Base-by-base conservation (phyloP, 2,329 filamentous ascomycete genomes). In the Monilinia fructigena region DNA sequence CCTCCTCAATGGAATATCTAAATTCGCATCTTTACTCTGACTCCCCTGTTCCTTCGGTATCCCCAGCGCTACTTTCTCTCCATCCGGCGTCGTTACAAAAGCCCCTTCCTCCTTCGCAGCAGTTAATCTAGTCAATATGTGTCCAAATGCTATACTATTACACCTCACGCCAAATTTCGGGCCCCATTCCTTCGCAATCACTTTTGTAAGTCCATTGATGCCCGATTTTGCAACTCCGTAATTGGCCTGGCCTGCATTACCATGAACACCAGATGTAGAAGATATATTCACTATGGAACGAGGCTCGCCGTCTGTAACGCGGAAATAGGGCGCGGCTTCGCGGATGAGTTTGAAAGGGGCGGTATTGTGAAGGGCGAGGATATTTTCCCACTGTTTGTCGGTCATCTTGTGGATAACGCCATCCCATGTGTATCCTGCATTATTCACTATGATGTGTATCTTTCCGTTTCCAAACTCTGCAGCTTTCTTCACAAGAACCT, bases 371-470 rank as follows among this genome's bases (percentile, higher is more conserved):
- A 96, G 83, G 28, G 89, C 86, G 40, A 96, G 80, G 77, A 97
- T 96, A 61, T 89, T 93, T 69, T 95, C 89, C 91, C 91, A 96
- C 82, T 96, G 92, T 80, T 91, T 91, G 81, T 96, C 91, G 20
- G 88, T 90, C 82, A 92, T 94, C 83, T 95, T 96, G 82, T 96
- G 91, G 71, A 96, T 92, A 50, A 96, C 92, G 8, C 89, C 93
- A 77, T 97, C 93, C 91, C 92, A 96, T 0, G 93, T 96, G 79
- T 92, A 96, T 53, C 92, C 92, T 0, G 92, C 93, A 77, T 96
- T 96, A 79, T 96, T 96, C 68, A 96, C 90, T 66, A 96, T 89
- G 76, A 95, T 90, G 78, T 96, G 90, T 69, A 97, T 93, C 82
- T 96, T 96, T 74, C 92, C 92, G 70, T 84, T 81, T 67, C 93